Base-by-base conservation (phyloP, 2,329 filamentous ascomycete genomes). In the Xylaria sp. region DNA sequence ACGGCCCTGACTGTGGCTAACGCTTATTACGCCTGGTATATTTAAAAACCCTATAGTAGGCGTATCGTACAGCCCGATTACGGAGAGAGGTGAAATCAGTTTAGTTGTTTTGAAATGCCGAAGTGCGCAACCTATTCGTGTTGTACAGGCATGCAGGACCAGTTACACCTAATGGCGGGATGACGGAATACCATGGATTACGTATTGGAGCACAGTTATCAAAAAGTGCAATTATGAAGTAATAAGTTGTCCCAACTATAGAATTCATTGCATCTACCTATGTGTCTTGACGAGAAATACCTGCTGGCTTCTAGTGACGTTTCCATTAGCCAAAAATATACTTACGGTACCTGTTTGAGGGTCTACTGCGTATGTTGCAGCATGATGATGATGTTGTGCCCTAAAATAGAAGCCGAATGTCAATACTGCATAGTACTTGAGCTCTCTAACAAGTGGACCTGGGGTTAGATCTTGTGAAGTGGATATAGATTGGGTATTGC, bases 391-490 rank as follows among this genome's bases (percentile, higher is more conserved):
- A 66, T 66, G 53, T n/a, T 69, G 48, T 61, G 36, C 51, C 64
- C 38, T 31, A 69, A 69, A 69, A 69, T 69, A 69, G 67, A 60
- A 69, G 46, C 49, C 44, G 31, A 64, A 60, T 69, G 49, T 68
- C 57, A 57, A 48, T 57, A 42, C 11, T 48, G 40, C 42, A 38
- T 36, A 20, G 33, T 38, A 56, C 10, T 20, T 53, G 28, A 64
- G 40, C 40, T 54, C 40, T 49, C 48, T 20, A 33, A 59, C 48
- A 63, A 64, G 63, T 66, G 67, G 67, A 56, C 60, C 65, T 59
- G 65, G 65, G 68, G 65, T 70, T 65, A 44, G 61, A 65, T 61
- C 58, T 62, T 36, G 42, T 63, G 28, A 61, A 36, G 49, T 57
- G 20, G 20, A 57, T 64, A 42, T 60, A 56, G 33, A 10, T 6